A percentile compares a stretch with the other conserved stretches of the same genome.
These are phyloP conservation scores for Cornus kousa DNA, from an alignment of 148 eudicot genomes.

Conservation along the genomic window DNA sequence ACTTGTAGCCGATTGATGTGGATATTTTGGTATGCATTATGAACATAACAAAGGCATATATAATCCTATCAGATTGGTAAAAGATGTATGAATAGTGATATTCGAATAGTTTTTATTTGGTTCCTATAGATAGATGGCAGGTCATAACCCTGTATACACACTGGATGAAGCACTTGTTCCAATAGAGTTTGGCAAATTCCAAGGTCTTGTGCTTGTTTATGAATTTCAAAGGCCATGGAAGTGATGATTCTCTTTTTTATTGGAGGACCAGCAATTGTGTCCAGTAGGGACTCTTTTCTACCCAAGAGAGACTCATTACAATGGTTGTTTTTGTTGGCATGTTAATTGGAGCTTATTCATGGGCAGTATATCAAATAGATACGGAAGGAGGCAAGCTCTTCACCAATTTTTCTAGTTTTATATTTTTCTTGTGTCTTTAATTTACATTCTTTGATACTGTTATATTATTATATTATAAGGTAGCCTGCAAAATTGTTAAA, in stretches of 20 bases:
- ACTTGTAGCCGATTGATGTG: too few species aligned
- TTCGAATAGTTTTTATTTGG: too few species aligned
- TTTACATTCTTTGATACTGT: too few species aligned
- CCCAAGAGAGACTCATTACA: slow-evolving; percentile 35
- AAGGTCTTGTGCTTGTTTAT: slow-evolving; percentile 30
- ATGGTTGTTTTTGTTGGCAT: slow-evolving; percentile 40
- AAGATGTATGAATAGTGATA: too few species aligned
- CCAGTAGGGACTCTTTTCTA: slow-evolving; percentile 35
- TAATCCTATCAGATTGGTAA: too few species aligned
- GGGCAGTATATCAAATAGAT: slow-evolving; percentile 37
- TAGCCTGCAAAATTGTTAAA: too few species aligned
- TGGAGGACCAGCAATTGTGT: slow-evolving; percentile 31
- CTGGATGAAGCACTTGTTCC: slow-evolving; percentile 30
- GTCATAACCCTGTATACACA: slow-evolving; percentile 12
- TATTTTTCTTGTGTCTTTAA: too few species aligned
- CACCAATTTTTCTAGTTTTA: background rate
- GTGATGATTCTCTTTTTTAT: slow-evolving; percentile 41
- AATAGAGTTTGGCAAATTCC: slow-evolving; percentile 38
- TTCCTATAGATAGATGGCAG: slow-evolving; percentile 17
- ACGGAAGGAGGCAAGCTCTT: slow-evolving; percentile 36
- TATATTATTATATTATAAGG: too few species aligned
- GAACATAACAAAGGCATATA: too few species aligned
- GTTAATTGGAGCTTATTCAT: slow-evolving; percentile 40
- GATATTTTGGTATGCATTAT: too few species aligned
- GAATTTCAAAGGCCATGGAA: slow-evolving; percentile 44